Base-by-base conservation (phyloP, 805 yeast species). In the Hanseniaspora occidentalis region DNA sequence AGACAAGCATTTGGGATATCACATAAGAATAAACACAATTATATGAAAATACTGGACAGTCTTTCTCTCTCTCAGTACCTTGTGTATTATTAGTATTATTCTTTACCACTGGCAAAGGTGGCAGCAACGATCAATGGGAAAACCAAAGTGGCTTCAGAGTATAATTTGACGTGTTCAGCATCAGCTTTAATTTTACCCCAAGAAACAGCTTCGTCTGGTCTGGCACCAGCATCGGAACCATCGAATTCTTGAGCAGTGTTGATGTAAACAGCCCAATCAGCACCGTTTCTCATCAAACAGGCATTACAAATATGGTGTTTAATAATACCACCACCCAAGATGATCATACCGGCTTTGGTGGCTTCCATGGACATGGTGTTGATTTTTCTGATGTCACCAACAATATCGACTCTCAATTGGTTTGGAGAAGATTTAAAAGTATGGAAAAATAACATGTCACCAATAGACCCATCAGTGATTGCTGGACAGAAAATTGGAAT, bases 131-230 rank as follows among this genome's bases (percentile, higher is more conserved):
- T 81, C 56, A 92, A 70, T 46, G 99, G 99, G 69, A 89, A 83
- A 14, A 92, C 97, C 23, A 85, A 69, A 10, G 96, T 82, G 14
- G 84, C 99, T 59, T 92, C 99, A 13, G 95, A 94, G 53, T 84
- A 92, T 35, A 92, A 88, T 65, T 92, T 92, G 42, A 86, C 94
- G 45, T 79, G 74, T 53, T 74, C 75, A 23, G 98, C 99, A 33
- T 85, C 95, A 5, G 95, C 82, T 65, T 85, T 88, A 63, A 92
- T 92, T 62, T 92, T 92, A 48, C 99, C 99, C 99, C 99, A 92
- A 31, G 95, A 82, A 40, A 92, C 82, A 21, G 98, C 98, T 65
- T 92, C 99, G 60, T 92, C 98, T 1, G 97, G 97, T 59, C 98
- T 76, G 5, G 98, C 98, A 48, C 98, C 98, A 9, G 98, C 97